phyloP scores from a whole-genome alignment of 1,284 basidiomycete genomes.

The Neonothopanus nambi region DNA sequence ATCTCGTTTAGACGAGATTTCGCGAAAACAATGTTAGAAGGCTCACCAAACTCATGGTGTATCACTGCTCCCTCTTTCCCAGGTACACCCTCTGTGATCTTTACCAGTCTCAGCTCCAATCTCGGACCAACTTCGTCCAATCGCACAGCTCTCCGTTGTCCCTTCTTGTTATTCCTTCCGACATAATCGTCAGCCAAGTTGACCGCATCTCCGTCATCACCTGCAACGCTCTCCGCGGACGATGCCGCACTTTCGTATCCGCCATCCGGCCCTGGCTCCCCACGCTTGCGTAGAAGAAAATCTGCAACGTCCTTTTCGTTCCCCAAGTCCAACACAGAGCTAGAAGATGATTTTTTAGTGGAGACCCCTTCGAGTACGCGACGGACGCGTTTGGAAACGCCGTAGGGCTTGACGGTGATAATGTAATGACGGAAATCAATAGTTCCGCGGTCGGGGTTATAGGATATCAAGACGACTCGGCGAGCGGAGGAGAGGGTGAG shows the following conservation, averaged over 20 bases:
- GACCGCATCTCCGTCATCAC: conserved; percentile 81
- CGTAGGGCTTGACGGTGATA: conserved; percentile 94
- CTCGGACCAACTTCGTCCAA: conserved; percentile 95
- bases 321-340: conserved; percentile 71
- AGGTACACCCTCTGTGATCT: conserved; percentile 93
- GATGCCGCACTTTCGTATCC: conserved; percentile 85
- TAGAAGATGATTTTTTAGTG: conserved; percentile 39
- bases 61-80: conserved; percentile 88
- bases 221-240: conserved; percentile 74
- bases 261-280: conserved; percentile 70
- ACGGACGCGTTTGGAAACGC: conserved; percentile 91
- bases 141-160: conserved; percentile 86
- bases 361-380: conserved; percentile 77
- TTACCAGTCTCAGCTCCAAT: conserved; percentile 91
- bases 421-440: conserved; percentile 95
- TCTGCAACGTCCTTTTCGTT: conserved; percentile 94
- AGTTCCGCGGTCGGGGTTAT: conserved; percentile 84
- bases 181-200: conserved; percentile 91
- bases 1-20: conserved; percentile 12
- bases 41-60: conserved; percentile 87
- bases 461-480: conserved; percentile 91
- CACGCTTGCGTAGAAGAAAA: conserved; percentile 80
- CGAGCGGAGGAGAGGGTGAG: conserved; percentile 83
- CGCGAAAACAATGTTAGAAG: conserved; percentile 3
- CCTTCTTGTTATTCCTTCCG: conserved; percentile 91